phyloP scores from a whole-genome alignment of 495 filamentous ascomycete species.

The Penicillium paxilli region DNA sequence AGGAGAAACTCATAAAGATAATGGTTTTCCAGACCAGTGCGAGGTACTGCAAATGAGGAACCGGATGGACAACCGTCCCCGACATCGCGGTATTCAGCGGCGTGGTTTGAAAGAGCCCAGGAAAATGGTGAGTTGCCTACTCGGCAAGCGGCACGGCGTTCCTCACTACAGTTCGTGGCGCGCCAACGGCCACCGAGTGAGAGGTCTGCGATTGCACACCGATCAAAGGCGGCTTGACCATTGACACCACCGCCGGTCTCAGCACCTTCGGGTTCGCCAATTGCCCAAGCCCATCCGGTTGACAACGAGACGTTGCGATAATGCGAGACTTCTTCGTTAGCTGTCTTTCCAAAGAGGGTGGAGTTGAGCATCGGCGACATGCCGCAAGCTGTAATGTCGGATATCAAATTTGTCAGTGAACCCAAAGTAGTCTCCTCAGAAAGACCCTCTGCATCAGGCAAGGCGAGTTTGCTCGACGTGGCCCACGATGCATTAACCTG shows the following conservation, averaged over 20 bases:
- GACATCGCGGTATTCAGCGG: slow-evolving; percentile 36
- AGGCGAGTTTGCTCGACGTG: slow-evolving; percentile 26
- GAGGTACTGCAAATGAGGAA: slow-evolving; percentile 51
- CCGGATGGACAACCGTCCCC: slow-evolving; percentile 38
- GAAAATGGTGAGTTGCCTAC: slow-evolving; percentile 47
- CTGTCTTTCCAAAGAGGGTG: slow-evolving; percentile 53
- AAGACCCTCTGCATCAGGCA: slow-evolving; percentile 26
- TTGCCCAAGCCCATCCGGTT: slow-evolving; percentile 60
- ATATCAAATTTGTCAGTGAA: slow-evolving; percentile 28
- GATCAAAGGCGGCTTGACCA: slow-evolving; percentile 26
- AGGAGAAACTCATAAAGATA: slow-evolving; percentile 48
- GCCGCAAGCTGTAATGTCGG: slow-evolving; percentile 55
- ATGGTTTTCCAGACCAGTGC: slow-evolving; percentile 62
- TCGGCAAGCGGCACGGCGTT: slow-evolving; percentile 55
- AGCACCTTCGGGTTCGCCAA: slow-evolving; percentile 52
- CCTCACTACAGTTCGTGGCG: slow-evolving; percentile 51
- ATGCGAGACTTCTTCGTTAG: slow-evolving; percentile 38
- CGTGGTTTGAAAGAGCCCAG: slow-evolving; percentile 50
- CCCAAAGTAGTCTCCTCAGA: slow-evolving; percentile 34
- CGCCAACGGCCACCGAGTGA: slow-evolving; percentile 52
- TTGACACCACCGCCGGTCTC: slow-evolving; percentile 19
- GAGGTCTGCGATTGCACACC: slow-evolving; percentile 55
- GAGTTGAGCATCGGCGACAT: slow-evolving; percentile 57
- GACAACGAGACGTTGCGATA: slow-evolving; percentile 54
- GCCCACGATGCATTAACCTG: slow-evolving; percentile 61